Percentiles rank a stretch among this genome's conserved stretches.
phyloP scores from a whole-genome alignment of 2,329 filamentous ascomycete species.

The Pseudophaeomoniella oleicola region DNA sequence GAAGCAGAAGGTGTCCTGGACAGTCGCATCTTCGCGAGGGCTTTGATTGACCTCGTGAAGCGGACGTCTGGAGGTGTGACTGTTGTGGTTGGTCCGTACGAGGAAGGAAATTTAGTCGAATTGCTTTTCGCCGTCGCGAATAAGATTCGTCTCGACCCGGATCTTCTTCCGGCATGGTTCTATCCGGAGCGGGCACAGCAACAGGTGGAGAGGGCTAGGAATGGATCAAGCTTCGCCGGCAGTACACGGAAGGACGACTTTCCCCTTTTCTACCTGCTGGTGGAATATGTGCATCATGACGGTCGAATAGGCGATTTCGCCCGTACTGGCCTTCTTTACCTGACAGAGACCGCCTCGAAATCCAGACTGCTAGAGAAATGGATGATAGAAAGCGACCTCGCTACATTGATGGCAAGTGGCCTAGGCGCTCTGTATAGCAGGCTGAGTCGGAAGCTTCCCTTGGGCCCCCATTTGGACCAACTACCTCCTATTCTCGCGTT shows the following conservation, averaged over 20 bases:
- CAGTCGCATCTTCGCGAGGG: conserved; percentile 70
- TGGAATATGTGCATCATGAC: conserved; percentile 94
- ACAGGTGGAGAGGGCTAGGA: conserved; percentile 29
- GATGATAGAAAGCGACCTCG: conserved; percentile 93
- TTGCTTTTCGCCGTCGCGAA: conserved; percentile 91
- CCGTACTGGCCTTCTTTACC: conserved; percentile 80
- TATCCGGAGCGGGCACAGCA: conserved; percentile 38
- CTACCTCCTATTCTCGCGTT: conserved; percentile 73
- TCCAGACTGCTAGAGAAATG: conserved; percentile 77
- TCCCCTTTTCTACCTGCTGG: conserved; percentile 83
- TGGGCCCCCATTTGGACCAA: conserved; percentile 52
- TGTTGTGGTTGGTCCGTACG: conserved; percentile 51
- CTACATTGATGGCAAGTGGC: conserved; percentile 92
- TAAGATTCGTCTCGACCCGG: conserved; percentile 81
- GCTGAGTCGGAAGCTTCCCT: conserved; percentile 58
- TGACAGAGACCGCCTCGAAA: conserved; percentile 82
- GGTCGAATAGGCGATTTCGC: conserved; percentile 93
- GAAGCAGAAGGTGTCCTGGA: conserved; percentile 93
- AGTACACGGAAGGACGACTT: conserved; percentile 84
- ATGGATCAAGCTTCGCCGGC: conserved; percentile 60
- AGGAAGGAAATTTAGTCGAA: conserved; percentile 80
- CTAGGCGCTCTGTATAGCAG: conserved; percentile 65
- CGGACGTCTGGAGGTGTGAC: conserved; percentile 57
- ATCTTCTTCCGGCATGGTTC: conserved; percentile 86
- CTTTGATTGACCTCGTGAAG: conserved; percentile 72